phyloP scores from a whole-genome alignment of 2,329 filamentous ascomycete genomes.

The Mycosphaerelloides madeirae region DNA sequence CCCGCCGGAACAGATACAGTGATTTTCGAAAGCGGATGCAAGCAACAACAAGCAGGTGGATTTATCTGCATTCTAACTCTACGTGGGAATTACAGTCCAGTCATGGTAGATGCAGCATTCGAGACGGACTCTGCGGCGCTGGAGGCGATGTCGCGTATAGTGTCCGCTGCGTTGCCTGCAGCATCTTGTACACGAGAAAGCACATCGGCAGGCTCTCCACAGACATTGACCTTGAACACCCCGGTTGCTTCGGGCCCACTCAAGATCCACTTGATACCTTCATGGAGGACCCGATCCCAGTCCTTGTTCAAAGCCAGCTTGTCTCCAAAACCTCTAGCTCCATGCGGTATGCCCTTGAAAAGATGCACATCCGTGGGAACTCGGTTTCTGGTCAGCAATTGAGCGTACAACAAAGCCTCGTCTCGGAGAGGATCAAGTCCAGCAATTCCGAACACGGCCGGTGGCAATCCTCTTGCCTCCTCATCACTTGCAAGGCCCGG shows the following conservation, averaged over 20 bases:
- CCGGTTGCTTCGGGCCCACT: slow-evolving; percentile 8
- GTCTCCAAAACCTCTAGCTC: slow-evolving; percentile 45
- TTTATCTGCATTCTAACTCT: too few relatives aligned
- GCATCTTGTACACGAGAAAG: too few relatives aligned
- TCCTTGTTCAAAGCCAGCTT: slow-evolving; percentile 37
- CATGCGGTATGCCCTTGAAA: slow-evolving; percentile 52
- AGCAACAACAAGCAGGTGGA: too few relatives aligned
- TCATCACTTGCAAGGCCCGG: slow-evolving; percentile 32
- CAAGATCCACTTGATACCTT: slow-evolving; percentile 42
- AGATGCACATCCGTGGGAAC: slow-evolving; percentile 48
- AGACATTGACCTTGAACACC: slow-evolving; percentile 10
- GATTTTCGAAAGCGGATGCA: too few relatives aligned
- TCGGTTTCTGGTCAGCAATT: slow-evolving; percentile 42
- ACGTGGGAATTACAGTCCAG: too few relatives aligned
- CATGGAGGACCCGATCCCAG: slow-evolving; percentile 43
- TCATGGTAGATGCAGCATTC: too few relatives aligned
- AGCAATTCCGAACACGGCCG: slow-evolving; percentile 43
- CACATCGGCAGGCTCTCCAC: not conserved
- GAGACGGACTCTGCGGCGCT: too few relatives aligned
- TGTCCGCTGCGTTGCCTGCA: too few relatives aligned
- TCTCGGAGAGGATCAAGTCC: slow-evolving; percentile 49
- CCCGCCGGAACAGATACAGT: too few relatives aligned
- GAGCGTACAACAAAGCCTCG: slow-evolving; percentile 46
- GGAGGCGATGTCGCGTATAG: too few relatives aligned
- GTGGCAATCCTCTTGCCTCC: slow-evolving; percentile 42